These are phyloP conservation scores for Carex kokanica DNA, from an alignment of 176 grass and related monocot species.

Conservation along the genomic window DNA sequence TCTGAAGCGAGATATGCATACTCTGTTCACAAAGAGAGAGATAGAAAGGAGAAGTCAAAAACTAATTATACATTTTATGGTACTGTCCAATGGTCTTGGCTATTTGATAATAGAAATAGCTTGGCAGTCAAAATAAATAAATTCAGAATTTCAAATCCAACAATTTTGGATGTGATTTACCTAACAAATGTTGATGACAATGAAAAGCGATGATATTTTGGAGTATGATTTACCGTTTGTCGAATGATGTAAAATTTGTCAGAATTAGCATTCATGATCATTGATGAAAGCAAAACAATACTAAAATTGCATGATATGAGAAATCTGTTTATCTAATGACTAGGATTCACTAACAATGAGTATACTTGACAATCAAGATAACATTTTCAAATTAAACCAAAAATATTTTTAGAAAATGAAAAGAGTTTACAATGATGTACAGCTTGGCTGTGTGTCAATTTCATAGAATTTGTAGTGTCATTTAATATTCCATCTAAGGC, in stretches of 20 bases:
- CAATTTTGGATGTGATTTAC: neutral
- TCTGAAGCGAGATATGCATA: constrained; percentile 77
- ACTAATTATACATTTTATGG: neutral
- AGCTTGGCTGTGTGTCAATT: too few species aligned
- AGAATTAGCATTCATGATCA: neutral
- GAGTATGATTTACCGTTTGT: neutral
- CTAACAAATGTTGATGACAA: neutral
- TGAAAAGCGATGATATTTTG: neutral
- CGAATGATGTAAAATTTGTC: neutral
- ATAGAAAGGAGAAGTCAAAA: neutral
- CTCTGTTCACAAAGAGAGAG: constrained; percentile 42
- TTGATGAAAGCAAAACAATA: neutral
- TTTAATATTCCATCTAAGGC: neutral
- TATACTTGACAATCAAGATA: neutral
- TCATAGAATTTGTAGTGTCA: too few species aligned
- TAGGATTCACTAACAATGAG: neutral
- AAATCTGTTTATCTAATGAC: neutral
- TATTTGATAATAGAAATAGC: neutral
- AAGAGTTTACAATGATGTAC: neutral
- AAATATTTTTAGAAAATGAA: neutral
- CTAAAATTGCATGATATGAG: neutral
- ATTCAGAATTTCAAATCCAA: neutral
- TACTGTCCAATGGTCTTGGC: neutral
- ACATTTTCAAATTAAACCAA: neutral
- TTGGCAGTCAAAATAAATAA: neutral